Base-by-base conservation (phyloP, 192 early-diverging fungal genomes). In the Obelidium mucronatum region DNA sequence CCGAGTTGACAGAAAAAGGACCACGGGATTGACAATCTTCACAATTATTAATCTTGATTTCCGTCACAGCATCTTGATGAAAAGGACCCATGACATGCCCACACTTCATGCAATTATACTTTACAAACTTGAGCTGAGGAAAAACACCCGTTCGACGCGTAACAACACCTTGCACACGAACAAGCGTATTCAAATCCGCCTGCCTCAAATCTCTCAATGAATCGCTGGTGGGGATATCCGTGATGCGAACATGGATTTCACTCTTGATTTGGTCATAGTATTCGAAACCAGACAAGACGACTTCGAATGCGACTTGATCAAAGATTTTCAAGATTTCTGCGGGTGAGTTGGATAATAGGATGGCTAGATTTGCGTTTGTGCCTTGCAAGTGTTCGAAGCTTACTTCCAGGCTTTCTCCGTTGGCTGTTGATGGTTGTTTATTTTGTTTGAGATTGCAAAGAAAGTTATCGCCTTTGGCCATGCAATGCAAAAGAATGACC, bases 71-170 rank as follows among this genome's bases (percentile, higher is more conserved):
- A 71, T 98, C 97, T 84, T 99, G 97, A 76, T 93, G 93, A 79
- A 94, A 98, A 24, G 96, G 96, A 36, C 96, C 96, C 61, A 99
- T 84, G 28, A 97, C 80, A 1, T 90, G 89, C 37, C 92, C 93
- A 82, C 97, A 99, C 85, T 97, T 97, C 40, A 86, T 88, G 77
- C 97, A 99, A 82, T 96, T 92, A 79, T 94, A 98, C 82, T 96
- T 97, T 48, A 98, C 94, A 78, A 94, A 95, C 82, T 96, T 98
- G 56, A 99, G 88, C 81, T 99, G 97, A 37, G 97, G 96, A 77
- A 97, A 99, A 19, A 99, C 96, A 34, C 93, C 93, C 1, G 96
- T 95, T 66, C 97, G 91, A 28, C 94, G 84, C 3, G 94, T 97
- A 8, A 99, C 95, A 0, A 97, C 95, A 70, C 97, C 97, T 36